Evolutionary conservation across 2,329 filamentous ascomycete species (phyloP), one percentile per base, ranked within the genome.

Genomic region (Scedosporium minutisporum): DNA sequence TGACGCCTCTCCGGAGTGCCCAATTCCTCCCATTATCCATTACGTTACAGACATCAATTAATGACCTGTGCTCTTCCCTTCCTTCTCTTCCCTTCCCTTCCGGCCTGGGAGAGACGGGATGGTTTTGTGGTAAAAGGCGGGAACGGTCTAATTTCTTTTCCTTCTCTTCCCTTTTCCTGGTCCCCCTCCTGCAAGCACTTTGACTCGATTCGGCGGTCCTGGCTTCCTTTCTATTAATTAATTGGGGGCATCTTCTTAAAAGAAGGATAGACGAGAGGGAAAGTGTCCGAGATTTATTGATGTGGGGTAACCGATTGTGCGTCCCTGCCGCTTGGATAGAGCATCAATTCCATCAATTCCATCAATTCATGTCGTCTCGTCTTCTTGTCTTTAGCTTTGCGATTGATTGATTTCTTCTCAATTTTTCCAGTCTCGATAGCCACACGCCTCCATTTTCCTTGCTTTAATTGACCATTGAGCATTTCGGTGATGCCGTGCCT

Each of bases 171-270:
- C 21, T 55, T 55, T 55, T 55, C 18, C 18, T 55, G 18, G 18
- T 21, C 23, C 23, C 23, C 44, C 44, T 53, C 48, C 18, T 61
- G 60, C 60, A 61, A 61, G 46, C 60, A 57, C 60, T 61, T 61
- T 44, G 48, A 57, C 60, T 41, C 21, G 18, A 57, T 57, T 48
- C 48, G 60, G 60, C 18, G 51, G 51, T 12, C 51, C 6, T 23
- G 21, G 51, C 51, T 27, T 55, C 23, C 10, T 48, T 14, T n/a
- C 16, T 46, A 33, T 33, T 10, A 61, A 38, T 38, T 38, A 38
- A 38, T 38, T 38, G 33, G 33, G 33, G 33, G 42, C n/a, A n/a
- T 14, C 44, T 6, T 53, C 16, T 33, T 51, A 38, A 38, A 38
- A n/a, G 16, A 23, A 23, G 42, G 21, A 51, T 33, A 29, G 12